Conservation (phyloP, 768 basidiomycete species). For the Pulveroboletus sp. region DNA sequence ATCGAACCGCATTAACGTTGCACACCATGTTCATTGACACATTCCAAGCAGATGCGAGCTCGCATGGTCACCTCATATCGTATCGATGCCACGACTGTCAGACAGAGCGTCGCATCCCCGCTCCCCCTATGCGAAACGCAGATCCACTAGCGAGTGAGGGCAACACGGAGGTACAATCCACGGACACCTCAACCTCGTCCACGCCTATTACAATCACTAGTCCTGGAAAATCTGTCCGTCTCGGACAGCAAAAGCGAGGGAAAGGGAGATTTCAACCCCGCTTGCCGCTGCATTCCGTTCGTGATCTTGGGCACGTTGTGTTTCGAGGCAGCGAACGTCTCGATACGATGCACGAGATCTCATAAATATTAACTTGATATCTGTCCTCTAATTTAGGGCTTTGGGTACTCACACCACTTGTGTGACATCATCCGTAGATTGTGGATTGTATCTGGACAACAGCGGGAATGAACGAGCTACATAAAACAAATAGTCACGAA, state of each 20-base stretch:
- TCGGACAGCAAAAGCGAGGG: conserved; percentile 6
- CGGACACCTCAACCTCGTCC: neutral
- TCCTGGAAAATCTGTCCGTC: neutral
- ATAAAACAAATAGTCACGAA: neutral
- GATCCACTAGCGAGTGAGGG: neutral
- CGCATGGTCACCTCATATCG: conserved; percentile 51
- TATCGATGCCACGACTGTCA: conserved; percentile 60
- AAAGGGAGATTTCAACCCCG: conserved; percentile 32
- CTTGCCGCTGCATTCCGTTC: conserved; percentile 56
- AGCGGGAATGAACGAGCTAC: neutral
- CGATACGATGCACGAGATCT: neutral
- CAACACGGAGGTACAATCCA: neutral
- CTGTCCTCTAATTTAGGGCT: neutral
- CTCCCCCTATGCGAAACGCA: conserved; percentile 42
- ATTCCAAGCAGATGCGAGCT: conserved; percentile 32
- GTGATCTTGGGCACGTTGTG: conserved; percentile 59
- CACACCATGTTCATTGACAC: conserved; percentile 15
- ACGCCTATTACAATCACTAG: neutral
- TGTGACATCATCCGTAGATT: neutral
- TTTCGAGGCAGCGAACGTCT: conserved; percentile 59
- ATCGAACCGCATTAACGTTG: neutral
- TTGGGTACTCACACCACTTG: neutral
- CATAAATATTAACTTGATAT: neutral
- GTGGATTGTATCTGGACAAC: neutral
- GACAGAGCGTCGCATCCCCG: conserved; percentile 60